Conservation (phyloP, 2,329 filamentous ascomycete species). For the Monilinia aucupariae region DNA sequence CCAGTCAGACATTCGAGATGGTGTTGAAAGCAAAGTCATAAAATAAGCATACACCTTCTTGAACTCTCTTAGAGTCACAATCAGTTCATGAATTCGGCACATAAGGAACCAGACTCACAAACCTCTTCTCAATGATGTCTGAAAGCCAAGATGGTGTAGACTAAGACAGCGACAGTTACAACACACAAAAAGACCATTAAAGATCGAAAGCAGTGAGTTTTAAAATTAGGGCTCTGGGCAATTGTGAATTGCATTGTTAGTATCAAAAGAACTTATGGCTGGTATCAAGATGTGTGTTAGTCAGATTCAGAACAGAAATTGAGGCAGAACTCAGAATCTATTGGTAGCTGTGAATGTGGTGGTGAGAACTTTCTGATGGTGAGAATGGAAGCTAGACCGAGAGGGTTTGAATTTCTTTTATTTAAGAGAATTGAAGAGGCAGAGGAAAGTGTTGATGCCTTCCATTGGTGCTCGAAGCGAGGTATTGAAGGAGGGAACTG, state of each 20-base stretch:
- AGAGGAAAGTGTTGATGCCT: background rate
- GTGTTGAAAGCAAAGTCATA: background rate
- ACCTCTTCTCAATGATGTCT: background rate
- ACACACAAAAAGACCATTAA: background rate
- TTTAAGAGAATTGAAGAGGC: background rate
- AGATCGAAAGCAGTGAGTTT: background rate
- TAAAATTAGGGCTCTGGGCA: background rate
- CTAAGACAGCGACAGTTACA: background rate
- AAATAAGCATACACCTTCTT: background rate
- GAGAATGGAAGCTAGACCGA: background rate
- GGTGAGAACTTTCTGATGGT: background rate
- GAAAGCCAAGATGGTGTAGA: background rate
- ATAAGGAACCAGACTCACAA: background rate
- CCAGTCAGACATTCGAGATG: background rate
- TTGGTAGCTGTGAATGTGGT: background rate
- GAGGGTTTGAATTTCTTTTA: background rate
- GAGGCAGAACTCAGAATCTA: background rate
- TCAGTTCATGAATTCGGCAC: background rate
- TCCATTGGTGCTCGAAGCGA: slow-evolving; percentile 2
- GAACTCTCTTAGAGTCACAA: background rate
- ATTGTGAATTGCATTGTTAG: background rate
- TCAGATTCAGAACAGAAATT: background rate
- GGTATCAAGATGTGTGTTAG: background rate
- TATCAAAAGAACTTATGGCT: background rate
- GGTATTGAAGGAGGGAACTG: background rate